phyloP scores from a whole-genome alignment of 345 rosid genomes.

The Hibiscus mutabilis region DNA sequence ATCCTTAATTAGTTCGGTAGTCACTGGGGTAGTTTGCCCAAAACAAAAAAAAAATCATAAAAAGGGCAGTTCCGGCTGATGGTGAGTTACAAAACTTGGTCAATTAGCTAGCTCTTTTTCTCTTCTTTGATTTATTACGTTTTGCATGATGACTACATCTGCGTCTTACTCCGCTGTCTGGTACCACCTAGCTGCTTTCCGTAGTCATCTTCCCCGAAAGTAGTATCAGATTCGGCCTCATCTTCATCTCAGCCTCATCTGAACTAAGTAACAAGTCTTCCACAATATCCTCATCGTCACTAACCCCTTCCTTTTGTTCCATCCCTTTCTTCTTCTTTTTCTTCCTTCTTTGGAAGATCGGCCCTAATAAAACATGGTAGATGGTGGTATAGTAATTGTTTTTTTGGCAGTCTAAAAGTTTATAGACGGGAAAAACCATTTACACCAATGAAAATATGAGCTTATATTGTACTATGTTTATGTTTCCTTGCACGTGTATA shows the following conservation, averaged over 20 bases:
- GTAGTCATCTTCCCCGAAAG: constrained; percentile 25
- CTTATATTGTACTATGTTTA: neutral
- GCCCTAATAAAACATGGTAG: constrained; percentile 26
- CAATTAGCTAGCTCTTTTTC: neutral
- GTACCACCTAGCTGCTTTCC: constrained; percentile 10
- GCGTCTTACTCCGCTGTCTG: constrained; percentile 6
- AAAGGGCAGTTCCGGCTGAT: neutral
- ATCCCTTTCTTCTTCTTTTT: constrained; percentile 33
- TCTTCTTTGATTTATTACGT: constrained; percentile 30
- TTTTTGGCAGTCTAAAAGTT: neutral
- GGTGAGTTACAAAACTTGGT: neutral
- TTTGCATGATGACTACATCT: constrained; percentile 11
- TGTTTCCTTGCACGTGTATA: neutral
- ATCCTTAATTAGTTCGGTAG: no score
- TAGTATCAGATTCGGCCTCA: neutral
- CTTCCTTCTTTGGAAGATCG: constrained; percentile 36
- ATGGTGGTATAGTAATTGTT: neutral
- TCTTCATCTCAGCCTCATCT: constrained; percentile 56
- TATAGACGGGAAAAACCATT: neutral
- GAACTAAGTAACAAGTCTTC: constrained; percentile 87
- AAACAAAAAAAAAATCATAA: neutral
- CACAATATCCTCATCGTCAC: constrained; percentile 70
- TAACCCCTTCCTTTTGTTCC: constrained; percentile 25
- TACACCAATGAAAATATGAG: neutral
- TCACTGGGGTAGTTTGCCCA: no score